Conservation (phyloP, 2,329 filamentous ascomycete genomes). For the Immersiporthe knoxdaviesiana region DNA sequence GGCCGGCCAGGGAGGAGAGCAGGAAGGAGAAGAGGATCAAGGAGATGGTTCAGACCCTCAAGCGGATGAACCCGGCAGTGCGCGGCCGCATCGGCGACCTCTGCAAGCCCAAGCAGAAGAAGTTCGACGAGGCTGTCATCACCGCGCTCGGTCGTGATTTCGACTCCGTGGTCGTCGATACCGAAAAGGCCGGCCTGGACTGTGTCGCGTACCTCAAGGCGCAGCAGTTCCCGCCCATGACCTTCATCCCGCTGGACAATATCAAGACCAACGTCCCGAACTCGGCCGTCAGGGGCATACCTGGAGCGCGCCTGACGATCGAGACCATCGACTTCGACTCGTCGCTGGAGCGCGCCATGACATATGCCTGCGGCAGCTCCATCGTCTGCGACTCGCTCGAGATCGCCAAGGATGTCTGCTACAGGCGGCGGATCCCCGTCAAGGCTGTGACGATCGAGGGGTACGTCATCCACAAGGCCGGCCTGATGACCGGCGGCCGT, state of each 20-base stretch:
- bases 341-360: conserved; percentile 86
- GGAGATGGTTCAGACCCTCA: conserved; percentile 83
- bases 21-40: conserved; percentile 79
- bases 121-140: conserved; percentile 90
- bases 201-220: conserved; percentile 95
- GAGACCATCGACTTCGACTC: conserved; percentile 95
- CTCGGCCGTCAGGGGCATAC: conserved; percentile 85
- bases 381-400: conserved; percentile 89
- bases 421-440: conserved; percentile 80
- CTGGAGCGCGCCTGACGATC: conserved; percentile 85
- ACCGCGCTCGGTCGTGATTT: conserved; percentile 92
- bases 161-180: conserved; percentile 92
- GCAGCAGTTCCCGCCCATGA: conserved; percentile 83
- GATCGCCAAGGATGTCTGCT: conserved; percentile 88
- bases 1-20: conserved; percentile 81
- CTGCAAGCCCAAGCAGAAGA: conserved; percentile 96
- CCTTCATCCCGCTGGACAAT: conserved; percentile 94
- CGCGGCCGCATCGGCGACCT: conserved; percentile 88
- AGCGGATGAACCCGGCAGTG: conserved; percentile 89
- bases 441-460: conserved; percentile 95
- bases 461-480: conserved; percentile 95
- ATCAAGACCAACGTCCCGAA: conserved; percentile 94
- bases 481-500: conserved; percentile 94
- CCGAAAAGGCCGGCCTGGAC: conserved; percentile 89
- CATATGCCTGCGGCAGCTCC: conserved; percentile 91